Evolutionary conservation across 1,139 yeast genomes (phyloP), one percentile per base, ranked within the genome.

Genomic region (Diutina ranongensis): DNA sequence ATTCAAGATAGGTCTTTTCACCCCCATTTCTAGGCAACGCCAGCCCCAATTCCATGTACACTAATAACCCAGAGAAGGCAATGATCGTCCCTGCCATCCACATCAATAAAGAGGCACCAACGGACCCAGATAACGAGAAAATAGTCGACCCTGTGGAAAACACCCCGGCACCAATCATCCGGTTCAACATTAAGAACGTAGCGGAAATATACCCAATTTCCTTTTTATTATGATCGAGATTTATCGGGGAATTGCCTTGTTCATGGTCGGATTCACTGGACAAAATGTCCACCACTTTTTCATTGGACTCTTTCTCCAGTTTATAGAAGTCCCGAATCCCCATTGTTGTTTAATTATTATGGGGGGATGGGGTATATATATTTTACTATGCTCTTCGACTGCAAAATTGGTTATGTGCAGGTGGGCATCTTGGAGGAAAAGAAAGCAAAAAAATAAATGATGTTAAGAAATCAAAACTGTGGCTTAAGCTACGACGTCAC

Each of bases 161-260:
- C 46, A 86, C 83, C 59, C 95, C 95, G 9, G 94, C 85, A 52
- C 95, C 95, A 53, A 86, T 72, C 80, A 84, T 84, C 60, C 94
- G 71, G 60, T 85, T 85, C 55, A 84, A 70, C 60, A 83, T 80
- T 46, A 85, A 66, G 56, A 80, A 80, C 25, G 80, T 71, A 45
- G 87, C 84, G 2, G 87, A 80, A n/a, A 76, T 49, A 34, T 74
- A 60, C n/a, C 92, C 89, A 46, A 83, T 71, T 48, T 72, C 72
- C 57, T 76, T 76, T 47, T 64, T 66, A 57, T 78, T 78, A 52
- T 68, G 64, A 54, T 76, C 82, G 40, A 74, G 50, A 55, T 74
- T 72, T 19, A 70, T 65, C 34, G 66, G 63, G 8, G 63, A 69
- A 18, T 58, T 57, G 8, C 56, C 57, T n/a, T n/a, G n/a, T 46